These are phyloP conservation scores for Hibiscus mutabilis DNA, from an alignment of 345 rosid genomes.

Conservation along the genomic window DNA sequence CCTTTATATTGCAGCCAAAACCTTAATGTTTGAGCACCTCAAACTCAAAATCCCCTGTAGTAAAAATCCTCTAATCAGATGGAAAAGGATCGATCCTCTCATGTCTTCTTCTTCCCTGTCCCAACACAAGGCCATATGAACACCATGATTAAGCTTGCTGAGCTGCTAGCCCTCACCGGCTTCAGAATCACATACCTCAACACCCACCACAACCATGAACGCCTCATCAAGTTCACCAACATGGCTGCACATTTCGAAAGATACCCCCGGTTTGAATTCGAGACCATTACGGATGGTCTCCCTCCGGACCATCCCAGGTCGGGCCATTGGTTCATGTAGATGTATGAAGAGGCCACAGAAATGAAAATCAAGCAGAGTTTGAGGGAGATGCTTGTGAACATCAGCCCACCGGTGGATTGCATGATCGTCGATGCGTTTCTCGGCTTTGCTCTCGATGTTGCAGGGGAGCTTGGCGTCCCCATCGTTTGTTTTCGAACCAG, in stretches of 20 bases:
- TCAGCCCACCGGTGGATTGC: constrained; percentile 20
- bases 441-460: constrained; percentile 25
- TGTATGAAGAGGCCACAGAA: constrained; percentile 12
- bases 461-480: constrained; percentile 27
- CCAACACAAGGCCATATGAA: constrained; percentile 63
- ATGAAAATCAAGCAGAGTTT: constrained; percentile 10
- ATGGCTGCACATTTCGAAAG: constrained; percentile 27
- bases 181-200: constrained; percentile 51
- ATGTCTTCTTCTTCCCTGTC: constrained; percentile 46
- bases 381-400: constrained; percentile 10
- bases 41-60: not conserved
- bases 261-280: constrained; percentile 28
- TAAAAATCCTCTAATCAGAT: not conserved
- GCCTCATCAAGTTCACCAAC: constrained; percentile 17
- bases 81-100: not conserved
- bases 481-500: constrained; percentile 27
- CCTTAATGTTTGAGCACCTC: not conserved
- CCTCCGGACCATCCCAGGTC: constrained; percentile 21
- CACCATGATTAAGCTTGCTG: constrained; percentile 63
- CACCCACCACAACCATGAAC: constrained; percentile 27
- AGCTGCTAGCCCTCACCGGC: constrained; percentile 39
- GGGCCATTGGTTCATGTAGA: constrained; percentile 6
- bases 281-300: constrained; percentile 28
- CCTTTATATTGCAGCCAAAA: not conserved
- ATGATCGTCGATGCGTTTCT: constrained; percentile 33